A percentile compares a stretch with the other conserved stretches of the same genome.
phyloP scores from a whole-genome alignment of 768 basidiomycete genomes.

The Thelephora ganbajun region DNA sequence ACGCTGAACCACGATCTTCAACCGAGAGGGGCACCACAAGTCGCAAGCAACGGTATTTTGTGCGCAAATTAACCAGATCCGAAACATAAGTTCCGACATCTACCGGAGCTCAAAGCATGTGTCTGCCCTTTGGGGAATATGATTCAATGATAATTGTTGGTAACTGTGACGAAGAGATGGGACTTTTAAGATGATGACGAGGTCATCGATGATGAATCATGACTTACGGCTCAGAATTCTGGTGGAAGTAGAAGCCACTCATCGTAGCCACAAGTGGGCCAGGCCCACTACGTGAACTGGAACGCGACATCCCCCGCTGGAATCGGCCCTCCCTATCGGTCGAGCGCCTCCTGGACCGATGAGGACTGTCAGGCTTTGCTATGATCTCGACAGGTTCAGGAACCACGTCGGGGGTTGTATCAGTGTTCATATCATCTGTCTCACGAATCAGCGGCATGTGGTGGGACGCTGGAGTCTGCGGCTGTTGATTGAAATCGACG shows the following conservation, averaged over 20 bases:
- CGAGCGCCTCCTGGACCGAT: background rate
- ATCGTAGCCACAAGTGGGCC: slow-evolving; percentile 50
- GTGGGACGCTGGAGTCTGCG: slow-evolving; percentile 4
- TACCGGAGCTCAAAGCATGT: slow-evolving; percentile 82
- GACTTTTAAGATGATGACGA: slow-evolving; percentile 3
- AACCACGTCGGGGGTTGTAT: background rate
- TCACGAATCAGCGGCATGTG: slow-evolving; percentile 22
- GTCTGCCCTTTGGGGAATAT: slow-evolving; percentile 60
- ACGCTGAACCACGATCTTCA: too few species aligned
- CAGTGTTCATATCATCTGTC: background rate
- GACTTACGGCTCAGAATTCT: slow-evolving; percentile 83
- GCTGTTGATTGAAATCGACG: slow-evolving; percentile 75
- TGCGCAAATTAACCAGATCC: too few species aligned
- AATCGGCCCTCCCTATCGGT: slow-evolving; percentile 20
- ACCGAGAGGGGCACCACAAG: too few species aligned
- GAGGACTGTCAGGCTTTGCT: background rate
- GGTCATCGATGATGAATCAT: background rate
- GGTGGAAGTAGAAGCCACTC: slow-evolving; percentile 89
- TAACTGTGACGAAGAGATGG: slow-evolving; percentile 36
- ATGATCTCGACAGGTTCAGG: background rate
- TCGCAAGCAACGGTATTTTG: too few species aligned
- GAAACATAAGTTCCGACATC: slow-evolving; percentile 4
- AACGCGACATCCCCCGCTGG: slow-evolving; percentile 19
- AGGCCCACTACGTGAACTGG: slow-evolving; percentile 33
- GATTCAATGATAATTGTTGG: slow-evolving; percentile 74